A percentile compares a stretch with the other conserved stretches of the same genome.
Evolutionary conservation across 768 basidiomycete genomes (phyloP).

Genomic region (Agaricus sinodeliciosus): DNA sequence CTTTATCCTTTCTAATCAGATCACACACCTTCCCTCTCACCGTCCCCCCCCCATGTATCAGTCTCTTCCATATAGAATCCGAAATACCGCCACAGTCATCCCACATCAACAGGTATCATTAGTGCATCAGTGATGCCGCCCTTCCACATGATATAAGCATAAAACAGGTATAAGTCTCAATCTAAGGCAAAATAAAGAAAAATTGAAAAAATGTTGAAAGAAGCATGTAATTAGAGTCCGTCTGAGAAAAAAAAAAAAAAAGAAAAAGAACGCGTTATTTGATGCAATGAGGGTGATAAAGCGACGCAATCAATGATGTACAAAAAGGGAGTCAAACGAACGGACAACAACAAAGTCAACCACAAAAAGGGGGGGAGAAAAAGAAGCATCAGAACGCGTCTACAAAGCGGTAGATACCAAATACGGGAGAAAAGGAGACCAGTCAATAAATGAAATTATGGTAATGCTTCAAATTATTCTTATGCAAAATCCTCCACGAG

Average conservation of each 20-base stretch:
- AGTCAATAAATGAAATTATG: slow-evolving; percentile 8
- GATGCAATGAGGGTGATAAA: slow-evolving; percentile 10
- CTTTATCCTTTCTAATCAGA: slow-evolving; percentile 15
- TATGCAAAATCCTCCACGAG: no score
- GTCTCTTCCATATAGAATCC: slow-evolving; percentile 9
- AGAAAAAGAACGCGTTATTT: slow-evolving; percentile 5
- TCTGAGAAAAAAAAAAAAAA: no score
- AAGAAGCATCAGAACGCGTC: slow-evolving; percentile 5
- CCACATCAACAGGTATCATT: slow-evolving; percentile 4
- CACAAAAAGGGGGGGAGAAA: slow-evolving; percentile 2
- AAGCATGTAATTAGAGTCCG: slow-evolving; percentile 1
- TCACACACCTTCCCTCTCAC: slow-evolving; percentile 5
- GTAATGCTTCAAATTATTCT: not conserved
- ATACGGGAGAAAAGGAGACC: slow-evolving; percentile 7
- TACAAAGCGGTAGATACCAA: slow-evolving; percentile 9
- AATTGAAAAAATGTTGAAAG: slow-evolving; percentile 3
- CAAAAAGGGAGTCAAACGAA: slow-evolving; percentile 7
- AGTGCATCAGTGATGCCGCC: no score
- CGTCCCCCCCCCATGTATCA: slow-evolving; percentile 1
- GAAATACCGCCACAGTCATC: not conserved
- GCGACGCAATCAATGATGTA: slow-evolving; percentile 11
- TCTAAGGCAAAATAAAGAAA: not conserved
- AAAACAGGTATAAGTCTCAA: slow-evolving; percentile 5
- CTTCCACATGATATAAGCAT: slow-evolving; percentile 10
- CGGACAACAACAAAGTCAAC: not conserved